Percentiles rank a stretch among this genome's conserved stretches.
Conservation (phyloP, 768 basidiomycete species). For the Amanita exitialis region DNA sequence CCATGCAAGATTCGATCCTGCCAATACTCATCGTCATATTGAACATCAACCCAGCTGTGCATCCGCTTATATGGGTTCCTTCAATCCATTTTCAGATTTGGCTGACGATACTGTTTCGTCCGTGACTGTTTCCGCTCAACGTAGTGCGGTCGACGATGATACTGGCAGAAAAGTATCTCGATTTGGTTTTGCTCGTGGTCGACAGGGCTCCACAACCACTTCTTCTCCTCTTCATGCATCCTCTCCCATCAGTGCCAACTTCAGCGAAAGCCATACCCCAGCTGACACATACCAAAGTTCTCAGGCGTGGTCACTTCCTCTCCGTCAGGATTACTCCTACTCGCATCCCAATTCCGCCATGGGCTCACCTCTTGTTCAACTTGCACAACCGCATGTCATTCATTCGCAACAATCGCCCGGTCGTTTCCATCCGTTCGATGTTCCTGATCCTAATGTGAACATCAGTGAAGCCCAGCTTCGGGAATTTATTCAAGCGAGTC, state of each 20-base stretch:
- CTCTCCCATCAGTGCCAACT: slow-evolving; percentile 39
- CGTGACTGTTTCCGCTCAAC: slow-evolving; percentile 17
- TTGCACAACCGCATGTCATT: slow-evolving; percentile 31
- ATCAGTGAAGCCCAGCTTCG: slow-evolving; percentile 72
- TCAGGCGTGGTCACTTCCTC: slow-evolving; percentile 31
- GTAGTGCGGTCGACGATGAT: slow-evolving; percentile 47
- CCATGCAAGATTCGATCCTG: slow-evolving; percentile 49
- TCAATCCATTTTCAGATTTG: slow-evolving; percentile 70
- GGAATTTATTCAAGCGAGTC: slow-evolving; percentile 65
- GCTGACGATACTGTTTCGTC: slow-evolving; percentile 34
- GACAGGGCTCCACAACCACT: slow-evolving; percentile 45
- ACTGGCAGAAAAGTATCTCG: slow-evolving; percentile 59
- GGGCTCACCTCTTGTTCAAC: slow-evolving; percentile 38
- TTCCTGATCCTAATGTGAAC: slow-evolving; percentile 16
- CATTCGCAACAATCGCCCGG: slow-evolving; percentile 22
- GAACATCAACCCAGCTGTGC: slow-evolving; percentile 37
- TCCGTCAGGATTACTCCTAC: slow-evolving; percentile 32
- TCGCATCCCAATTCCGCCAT: slow-evolving; percentile 21
- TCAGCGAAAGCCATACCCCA: slow-evolving; percentile 32
- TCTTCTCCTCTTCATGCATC: slow-evolving; percentile 50
- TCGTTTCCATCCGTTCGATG: slow-evolving; percentile 43
- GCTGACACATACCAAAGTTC: slow-evolving; percentile 23
- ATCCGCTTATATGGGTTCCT: slow-evolving; percentile 59
- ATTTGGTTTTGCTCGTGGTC: slow-evolving; percentile 73
- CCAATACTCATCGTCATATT: slow-evolving; percentile 25